Evolutionary conservation across 345 rosid species (phyloP).

Genomic region (Heritiera fomes): DNA sequence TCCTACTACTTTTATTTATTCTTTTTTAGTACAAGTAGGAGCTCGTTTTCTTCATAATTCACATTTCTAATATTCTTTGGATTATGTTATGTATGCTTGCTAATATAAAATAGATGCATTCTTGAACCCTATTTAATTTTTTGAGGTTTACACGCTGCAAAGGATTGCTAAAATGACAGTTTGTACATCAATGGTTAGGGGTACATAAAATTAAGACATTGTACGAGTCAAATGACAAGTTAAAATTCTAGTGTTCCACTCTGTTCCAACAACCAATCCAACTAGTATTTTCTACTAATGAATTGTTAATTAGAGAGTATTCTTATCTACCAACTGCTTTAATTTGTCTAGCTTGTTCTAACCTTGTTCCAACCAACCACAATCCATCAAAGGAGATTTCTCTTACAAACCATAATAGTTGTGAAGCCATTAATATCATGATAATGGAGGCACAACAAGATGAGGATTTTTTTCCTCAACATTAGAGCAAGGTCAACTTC

Average conservation of each 20-base stretch:
- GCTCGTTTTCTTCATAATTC: too few species aligned
- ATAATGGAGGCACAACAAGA: neutral
- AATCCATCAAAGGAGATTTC: neutral
- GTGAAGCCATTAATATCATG: neutral
- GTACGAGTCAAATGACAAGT: neutral
- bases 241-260: neutral
- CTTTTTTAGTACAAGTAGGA: too few species aligned
- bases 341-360: neutral
- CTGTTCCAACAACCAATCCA: neutral
- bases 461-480: neutral
- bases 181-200: neutral
- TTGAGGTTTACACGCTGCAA: too few species aligned
- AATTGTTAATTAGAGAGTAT: neutral
- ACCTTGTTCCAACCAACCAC: neutral
- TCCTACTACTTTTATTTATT: too few species aligned
- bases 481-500: constrained; percentile 63
- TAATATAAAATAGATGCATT: too few species aligned
- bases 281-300: neutral
- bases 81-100: too few species aligned
- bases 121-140: too few species aligned
- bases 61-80: too few species aligned
- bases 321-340: neutral
- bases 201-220: neutral
- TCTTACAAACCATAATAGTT: neutral
- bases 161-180: too few species aligned